These are phyloP conservation scores for Barnettozyma vustinii DNA, from an alignment of 805 yeast genomes.

Conservation along the genomic window DNA sequence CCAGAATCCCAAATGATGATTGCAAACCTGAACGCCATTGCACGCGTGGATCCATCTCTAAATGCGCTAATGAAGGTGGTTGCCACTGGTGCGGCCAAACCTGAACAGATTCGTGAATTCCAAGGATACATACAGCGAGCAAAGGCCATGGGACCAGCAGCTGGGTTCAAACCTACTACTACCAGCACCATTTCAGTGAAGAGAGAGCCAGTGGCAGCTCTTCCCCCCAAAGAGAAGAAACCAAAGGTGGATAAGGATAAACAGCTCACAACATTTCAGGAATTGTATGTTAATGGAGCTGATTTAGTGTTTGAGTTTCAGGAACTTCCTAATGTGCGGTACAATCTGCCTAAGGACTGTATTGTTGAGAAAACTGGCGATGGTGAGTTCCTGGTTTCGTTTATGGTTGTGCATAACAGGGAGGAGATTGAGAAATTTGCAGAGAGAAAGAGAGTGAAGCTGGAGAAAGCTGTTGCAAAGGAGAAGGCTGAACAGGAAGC, in stretches of 20 bases:
- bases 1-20: slow-evolving; percentile 78
- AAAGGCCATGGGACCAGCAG: slow-evolving; percentile 58
- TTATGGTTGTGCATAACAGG: slow-evolving; percentile 27
- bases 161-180: slow-evolving; percentile 32
- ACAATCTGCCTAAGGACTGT: slow-evolving; percentile 68
- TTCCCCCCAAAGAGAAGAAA: slow-evolving; percentile 11
- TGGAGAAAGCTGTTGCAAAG: slow-evolving; percentile 24
- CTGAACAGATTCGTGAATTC: slow-evolving; percentile 68
- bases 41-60: slow-evolving; percentile 62
- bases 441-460: slow-evolving; percentile 14
- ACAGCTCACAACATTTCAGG: slow-evolving; percentile 72
- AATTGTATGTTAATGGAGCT: slow-evolving; percentile 60
- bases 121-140: slow-evolving; percentile 80
- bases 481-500: slow-evolving; percentile 22
- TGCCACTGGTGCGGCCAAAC: slow-evolving; percentile 74
- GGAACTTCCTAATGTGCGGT: slow-evolving; percentile 75
- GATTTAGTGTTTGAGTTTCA: slow-evolving; percentile 79
- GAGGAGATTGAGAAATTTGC: slow-evolving; percentile 23
- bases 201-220: slow-evolving; percentile 15
- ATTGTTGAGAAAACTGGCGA: slow-evolving; percentile 53
- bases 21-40: slow-evolving; percentile 76
- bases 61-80: slow-evolving; percentile 76
- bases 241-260: slow-evolving; percentile 37
- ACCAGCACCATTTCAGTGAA: slow-evolving; percentile 17
- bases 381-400: slow-evolving; percentile 33